phyloP scores from a whole-genome alignment of 768 basidiomycete species.

The Russula sp. region DNA sequence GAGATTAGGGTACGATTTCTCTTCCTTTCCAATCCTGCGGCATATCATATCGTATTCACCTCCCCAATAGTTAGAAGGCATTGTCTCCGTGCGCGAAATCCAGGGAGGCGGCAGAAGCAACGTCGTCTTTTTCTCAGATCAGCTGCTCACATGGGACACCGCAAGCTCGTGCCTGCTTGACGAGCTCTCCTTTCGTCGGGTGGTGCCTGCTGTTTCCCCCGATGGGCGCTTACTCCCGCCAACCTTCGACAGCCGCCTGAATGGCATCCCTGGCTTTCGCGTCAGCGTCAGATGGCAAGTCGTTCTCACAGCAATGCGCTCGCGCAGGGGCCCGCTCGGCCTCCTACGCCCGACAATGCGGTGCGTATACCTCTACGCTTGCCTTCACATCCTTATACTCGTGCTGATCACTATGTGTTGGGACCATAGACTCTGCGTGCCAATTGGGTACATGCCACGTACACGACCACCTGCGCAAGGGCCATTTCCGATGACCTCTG shows the following conservation, averaged over 20 bases:
- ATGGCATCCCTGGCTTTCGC: constrained; percentile 16
- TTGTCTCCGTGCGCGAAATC: constrained; percentile 7
- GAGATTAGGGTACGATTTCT: constrained; percentile 10
- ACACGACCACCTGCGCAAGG: constrained; percentile 14
- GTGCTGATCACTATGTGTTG: neutral
- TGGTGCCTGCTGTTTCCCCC: neutral
- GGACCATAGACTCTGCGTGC: constrained; percentile 10
- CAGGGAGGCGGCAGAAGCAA: constrained; percentile 9
- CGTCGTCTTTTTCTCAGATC: constrained; percentile 1
- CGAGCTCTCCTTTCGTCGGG: constrained; percentile 11
- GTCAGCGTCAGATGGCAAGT: constrained; percentile 16
- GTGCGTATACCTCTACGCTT: neutral
- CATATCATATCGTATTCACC: neutral
- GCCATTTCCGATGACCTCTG: constrained; percentile 1
- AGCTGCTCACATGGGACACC: constrained; percentile 10
- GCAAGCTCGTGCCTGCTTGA: neutral
- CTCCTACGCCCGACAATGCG: constrained; percentile 3
- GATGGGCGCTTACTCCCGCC: constrained; percentile 12
- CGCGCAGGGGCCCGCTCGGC: neutral
- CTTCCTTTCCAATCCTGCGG: neutral
- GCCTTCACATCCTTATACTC: neutral
- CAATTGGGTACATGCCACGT: constrained; percentile 11
- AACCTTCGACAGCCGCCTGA: constrained; percentile 16
- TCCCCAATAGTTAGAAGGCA: constrained; percentile 9
- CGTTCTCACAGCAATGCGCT: constrained; percentile 7